These are phyloP conservation scores for Hymenoscyphus scutula DNA, from an alignment of 2,329 filamentous ascomycete species.

Conservation along the genomic window DNA sequence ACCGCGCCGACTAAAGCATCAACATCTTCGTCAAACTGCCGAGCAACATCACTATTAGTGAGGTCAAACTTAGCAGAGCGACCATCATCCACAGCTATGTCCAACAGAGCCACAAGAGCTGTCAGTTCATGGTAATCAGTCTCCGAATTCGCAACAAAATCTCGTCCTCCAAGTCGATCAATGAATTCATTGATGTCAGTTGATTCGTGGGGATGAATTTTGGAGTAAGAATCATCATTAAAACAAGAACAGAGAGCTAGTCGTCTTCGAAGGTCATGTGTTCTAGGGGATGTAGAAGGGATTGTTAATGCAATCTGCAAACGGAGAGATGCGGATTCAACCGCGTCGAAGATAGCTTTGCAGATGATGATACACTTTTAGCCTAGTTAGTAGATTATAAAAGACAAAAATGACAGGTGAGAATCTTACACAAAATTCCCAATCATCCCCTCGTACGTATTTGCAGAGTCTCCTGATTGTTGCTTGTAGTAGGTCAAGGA, in stretches of 20 bases:
- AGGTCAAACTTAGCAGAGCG: slow-evolving; percentile 33
- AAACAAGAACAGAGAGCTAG: slow-evolving; percentile 66
- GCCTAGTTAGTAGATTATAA: slow-evolving; percentile 14
- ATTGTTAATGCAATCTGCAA: slow-evolving; percentile 58
- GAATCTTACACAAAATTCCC: slow-evolving; percentile 40
- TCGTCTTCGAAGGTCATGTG: slow-evolving; percentile 62
- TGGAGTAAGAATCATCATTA: slow-evolving; percentile 44
- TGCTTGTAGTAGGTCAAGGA: slow-evolving; percentile 42
- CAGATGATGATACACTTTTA: slow-evolving; percentile 50
- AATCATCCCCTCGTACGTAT: slow-evolving; percentile 40
- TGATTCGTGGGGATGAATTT: slow-evolving; percentile 41
- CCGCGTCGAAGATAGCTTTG: slow-evolving; percentile 45
- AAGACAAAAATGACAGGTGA: not conserved
- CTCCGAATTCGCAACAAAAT: slow-evolving; percentile 51
- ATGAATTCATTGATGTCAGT: slow-evolving; percentile 43
- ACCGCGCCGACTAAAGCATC: slow-evolving; percentile 64
- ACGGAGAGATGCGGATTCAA: slow-evolving; percentile 52
- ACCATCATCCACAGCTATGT: slow-evolving; percentile 71
- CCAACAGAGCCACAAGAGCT: slow-evolving; percentile 65
- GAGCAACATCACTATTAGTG: slow-evolving; percentile 38
- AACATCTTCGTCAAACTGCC: slow-evolving; percentile 67
- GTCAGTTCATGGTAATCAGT: slow-evolving; percentile 70
- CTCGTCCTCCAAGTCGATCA: slow-evolving; percentile 45
- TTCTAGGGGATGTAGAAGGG: slow-evolving; percentile 48
- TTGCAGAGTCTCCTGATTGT: slow-evolving; percentile 45